Evolutionary conservation across 805 yeast genomes (phyloP), one percentile per base, ranked within the genome.

Genomic region (Barnettozyma populi): DNA sequence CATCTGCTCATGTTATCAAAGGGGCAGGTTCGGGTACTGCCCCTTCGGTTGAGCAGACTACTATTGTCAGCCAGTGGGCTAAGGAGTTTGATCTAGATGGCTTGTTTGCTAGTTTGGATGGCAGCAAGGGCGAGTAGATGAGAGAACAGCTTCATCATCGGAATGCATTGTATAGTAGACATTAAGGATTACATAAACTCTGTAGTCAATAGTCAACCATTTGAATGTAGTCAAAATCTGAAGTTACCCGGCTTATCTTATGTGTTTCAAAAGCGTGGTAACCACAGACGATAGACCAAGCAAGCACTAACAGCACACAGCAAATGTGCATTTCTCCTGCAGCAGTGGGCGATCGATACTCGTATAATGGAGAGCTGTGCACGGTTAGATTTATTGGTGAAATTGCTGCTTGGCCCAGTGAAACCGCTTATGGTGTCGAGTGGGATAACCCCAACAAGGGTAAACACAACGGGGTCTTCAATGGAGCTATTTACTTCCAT

Each of bases 21-120:
- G 56, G 62, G 48, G 46, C 57, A 41, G 59, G 56, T 4, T 43
- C 57, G 25, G 61, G 79, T 9, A 51, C 57, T 37, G 66, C 69
- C 21, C 64, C 70, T 18, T 70, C 73, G 32, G 73, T 68, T 18
- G 75, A 74, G 19, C 69, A 67, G 41, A 85, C 92, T 32, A 81
- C 88, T 11, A 78, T 94, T 59, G 99, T 94, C n/a, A 69, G 75
- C 14, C 77, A 80, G 57, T 94, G 98, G 97, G 83, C 97, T 19
- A 78, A 88, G 66, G 99, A 90, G 69, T 90, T 94, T 64, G 96
- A 90, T 67, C 73, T 94, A 57, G 97, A 88, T 64, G 88, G 86
- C 4, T 73, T 90, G 53, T 82, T 90, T 49, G 68, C 73, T 10
- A 57, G 71, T 39, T 50, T 71, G 36, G 74, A 71, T 47, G 59